Base-by-base conservation (phyloP, 2,329 filamentous ascomycete species). In the Mycosphaerelloides madeirae region DNA sequence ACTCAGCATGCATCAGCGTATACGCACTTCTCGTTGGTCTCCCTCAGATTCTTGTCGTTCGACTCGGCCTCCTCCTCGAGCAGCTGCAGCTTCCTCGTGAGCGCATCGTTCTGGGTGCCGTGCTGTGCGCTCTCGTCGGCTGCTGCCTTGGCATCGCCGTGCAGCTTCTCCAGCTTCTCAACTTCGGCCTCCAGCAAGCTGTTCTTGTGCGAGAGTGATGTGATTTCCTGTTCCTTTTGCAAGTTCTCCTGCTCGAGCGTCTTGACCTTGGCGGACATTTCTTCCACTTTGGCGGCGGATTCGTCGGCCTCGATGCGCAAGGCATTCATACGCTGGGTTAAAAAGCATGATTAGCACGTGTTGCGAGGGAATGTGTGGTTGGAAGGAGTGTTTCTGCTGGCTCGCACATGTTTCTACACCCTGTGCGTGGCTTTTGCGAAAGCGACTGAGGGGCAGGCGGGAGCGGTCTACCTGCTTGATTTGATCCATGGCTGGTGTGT, bases 51-150 rank as follows among this genome's bases (percentile, higher is more conserved):
- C 83, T 90, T 93, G 73, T 97, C 93, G 59, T 89, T 88, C 69
- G 91, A 82, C 75, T 98, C 93, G 60, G 89, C 89, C 77, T 98
- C 93, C 74, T 97, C 91, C 77, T 98, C 93, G 60, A 98, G 83
- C 58, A 98, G 78, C 76, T 96, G 88, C 67, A 97, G 78, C 75
- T 88, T 87, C 73, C 93, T 81, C 76, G 88, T 85, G 58, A 98
- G 79, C 61, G 84, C 80, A 76, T 98, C 93, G 71, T 91, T 93
- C 73, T 95, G 87, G 66, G 84, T 87, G 66, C 87, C 85, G 67
- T 89, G 81, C 75, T 87, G 78, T 70, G 81, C 75, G 66, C 86
- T 85, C 71, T 91, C 85, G 66, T 86, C 85, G 65, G 87, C 87
- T 55, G 83, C 76, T 66, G 84, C 84, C 81, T 98, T 98, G 69